A percentile compares a stretch with the other conserved stretches of the same genome.
These are phyloP conservation scores for Globisporangium parvum DNA, from an alignment of 352 stramenopile species.

Conservation along the genomic window DNA sequence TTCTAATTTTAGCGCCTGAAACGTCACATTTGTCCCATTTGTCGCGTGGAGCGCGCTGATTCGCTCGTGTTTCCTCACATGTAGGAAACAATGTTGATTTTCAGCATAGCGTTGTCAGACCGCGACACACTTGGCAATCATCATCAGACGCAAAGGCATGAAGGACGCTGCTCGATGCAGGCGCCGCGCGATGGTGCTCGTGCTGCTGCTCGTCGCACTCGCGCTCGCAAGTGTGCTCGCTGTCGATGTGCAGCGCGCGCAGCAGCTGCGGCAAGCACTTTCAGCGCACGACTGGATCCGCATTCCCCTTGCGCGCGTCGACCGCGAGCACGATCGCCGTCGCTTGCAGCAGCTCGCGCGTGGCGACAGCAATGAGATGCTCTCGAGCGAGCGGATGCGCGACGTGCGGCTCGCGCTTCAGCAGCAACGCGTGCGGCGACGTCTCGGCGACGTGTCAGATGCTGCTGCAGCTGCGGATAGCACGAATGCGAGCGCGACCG, in stretches of 20 bases:
- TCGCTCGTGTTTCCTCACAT: neutral
- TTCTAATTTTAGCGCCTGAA: no score
- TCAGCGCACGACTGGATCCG: constrained; percentile 12
- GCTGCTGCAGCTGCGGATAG: no score
- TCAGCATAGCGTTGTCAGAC: no score
- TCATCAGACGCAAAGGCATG: no score
- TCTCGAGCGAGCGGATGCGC: constrained; percentile 9
- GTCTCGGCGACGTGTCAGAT: constrained; percentile 18
- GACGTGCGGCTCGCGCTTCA: constrained; percentile 25
- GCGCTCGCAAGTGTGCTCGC: neutral
- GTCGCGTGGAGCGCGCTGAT: neutral
- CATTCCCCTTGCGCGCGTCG: constrained; percentile 17
- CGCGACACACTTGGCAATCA: no score
- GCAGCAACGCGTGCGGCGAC: constrained; percentile 39
- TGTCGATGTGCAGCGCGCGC: neutral
- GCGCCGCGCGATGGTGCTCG: no score
- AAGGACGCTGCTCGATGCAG: neutral
- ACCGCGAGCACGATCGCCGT: constrained; percentile 1
- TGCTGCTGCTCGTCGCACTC: neutral
- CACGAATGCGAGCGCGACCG: constrained; percentile 7
- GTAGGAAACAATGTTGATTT: neutral
- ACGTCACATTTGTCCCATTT: no score
- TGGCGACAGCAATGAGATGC: neutral
- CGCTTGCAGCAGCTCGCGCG: constrained; percentile 11
- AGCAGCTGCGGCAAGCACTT: neutral